Conservation (phyloP, 2,329 filamentous ascomycete genomes). For the Aspergillus pseudonomiae region DNA sequence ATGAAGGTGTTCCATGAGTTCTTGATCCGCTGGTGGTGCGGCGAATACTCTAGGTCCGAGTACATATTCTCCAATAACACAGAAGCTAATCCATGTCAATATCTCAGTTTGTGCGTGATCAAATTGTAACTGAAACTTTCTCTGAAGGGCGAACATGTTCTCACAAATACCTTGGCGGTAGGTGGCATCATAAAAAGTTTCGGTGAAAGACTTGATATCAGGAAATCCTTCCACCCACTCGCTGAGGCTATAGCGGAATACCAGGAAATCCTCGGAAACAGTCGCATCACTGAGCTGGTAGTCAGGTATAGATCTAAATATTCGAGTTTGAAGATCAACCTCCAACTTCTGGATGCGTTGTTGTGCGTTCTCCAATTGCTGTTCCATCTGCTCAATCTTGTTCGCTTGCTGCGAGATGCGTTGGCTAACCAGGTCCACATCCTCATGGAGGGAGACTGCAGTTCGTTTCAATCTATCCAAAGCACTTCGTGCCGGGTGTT, state of each 20-base stretch:
- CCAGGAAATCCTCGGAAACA: background rate
- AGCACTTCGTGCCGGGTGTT: background rate
- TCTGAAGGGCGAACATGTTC: background rate
- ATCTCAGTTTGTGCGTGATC: background rate
- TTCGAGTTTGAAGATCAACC: background rate
- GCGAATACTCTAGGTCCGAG: background rate
- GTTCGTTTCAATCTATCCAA: background rate
- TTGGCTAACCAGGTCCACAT: background rate
- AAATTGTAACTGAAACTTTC: background rate
- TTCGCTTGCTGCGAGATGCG: background rate
- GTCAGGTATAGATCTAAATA: conserved; percentile 1
- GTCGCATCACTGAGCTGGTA: conserved; percentile 4
- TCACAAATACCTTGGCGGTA: background rate
- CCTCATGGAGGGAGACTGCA: background rate
- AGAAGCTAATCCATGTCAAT: background rate
- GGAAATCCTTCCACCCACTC: conserved; percentile 9
- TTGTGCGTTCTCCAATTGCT: background rate
- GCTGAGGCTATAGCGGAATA: conserved; percentile 1
- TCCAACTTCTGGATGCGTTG: background rate
- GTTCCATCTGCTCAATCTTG: background rate
- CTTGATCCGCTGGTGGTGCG: background rate
- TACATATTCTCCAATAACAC: background rate
- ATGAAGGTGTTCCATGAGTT: background rate
- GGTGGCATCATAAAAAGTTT: background rate
- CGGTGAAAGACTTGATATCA: background rate